phyloP scores from a whole-genome alignment of 805 yeast genomes.

The Saccharomyces jurei region DNA sequence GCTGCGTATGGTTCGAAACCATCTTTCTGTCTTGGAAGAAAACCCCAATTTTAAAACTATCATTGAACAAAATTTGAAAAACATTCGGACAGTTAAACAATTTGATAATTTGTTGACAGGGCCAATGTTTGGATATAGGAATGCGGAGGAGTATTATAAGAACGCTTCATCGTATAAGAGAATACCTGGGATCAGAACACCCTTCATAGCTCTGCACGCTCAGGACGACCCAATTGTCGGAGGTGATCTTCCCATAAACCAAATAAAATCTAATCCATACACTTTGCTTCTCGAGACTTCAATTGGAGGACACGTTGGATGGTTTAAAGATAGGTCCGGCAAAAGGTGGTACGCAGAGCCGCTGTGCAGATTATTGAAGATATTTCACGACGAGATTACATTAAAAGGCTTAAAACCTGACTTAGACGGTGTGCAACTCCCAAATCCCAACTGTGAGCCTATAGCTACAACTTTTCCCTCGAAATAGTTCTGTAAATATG shows the following conservation, averaged over 20 bases:
- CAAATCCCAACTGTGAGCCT: conserved; percentile 8
- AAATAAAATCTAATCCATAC: conserved; percentile 50
- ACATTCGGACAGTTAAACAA: conserved; percentile 35
- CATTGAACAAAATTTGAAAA: conserved; percentile 19
- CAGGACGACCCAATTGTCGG: conserved; percentile 72
- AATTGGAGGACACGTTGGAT: conserved; percentile 80
- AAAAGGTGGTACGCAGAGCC: conserved; percentile 61
- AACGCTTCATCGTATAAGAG: conserved; percentile 50
- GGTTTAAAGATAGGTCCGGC: conserved; percentile 48
- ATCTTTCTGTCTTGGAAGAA: conserved; percentile 33
- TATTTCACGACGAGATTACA: conserved; percentile 29
- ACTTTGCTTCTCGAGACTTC: conserved; percentile 49
- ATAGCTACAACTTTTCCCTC: conserved; percentile 13
- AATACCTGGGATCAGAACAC: conserved; percentile 47
- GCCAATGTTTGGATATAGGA: conserved; percentile 54
- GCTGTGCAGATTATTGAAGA: conserved; percentile 35
- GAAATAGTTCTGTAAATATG: not conserved
- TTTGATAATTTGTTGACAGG: conserved; percentile 65
- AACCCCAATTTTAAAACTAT: conserved; percentile 16
- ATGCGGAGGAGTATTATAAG: conserved; percentile 59
- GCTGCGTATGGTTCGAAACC: conserved; percentile 35
- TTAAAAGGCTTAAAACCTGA: conserved; percentile 14
- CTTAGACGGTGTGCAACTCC: conserved; percentile 7
- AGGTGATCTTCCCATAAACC: conserved; percentile 42
- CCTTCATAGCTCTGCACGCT: conserved; percentile 55